Conservation (phyloP, 306 rosid genomes). For the Quercus dentata region DNA sequence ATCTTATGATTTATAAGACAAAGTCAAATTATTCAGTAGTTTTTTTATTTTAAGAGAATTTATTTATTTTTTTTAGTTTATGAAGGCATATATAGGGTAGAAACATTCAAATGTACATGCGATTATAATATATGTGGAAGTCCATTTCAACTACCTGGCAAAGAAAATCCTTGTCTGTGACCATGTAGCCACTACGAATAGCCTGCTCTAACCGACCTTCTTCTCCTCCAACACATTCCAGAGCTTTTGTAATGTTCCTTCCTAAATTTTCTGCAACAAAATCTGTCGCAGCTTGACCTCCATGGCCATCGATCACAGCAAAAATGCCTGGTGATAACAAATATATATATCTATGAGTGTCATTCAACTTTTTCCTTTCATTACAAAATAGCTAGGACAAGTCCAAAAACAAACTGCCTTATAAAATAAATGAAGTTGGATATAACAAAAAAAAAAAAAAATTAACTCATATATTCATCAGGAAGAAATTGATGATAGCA, state of each 20-base stretch:
- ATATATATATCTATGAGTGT: not conserved
- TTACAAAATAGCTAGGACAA: not conserved
- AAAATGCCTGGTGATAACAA: slow-evolving; percentile 31
- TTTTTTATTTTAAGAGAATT: no score
- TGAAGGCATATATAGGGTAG: not conserved
- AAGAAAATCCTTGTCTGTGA: slow-evolving; percentile 37
- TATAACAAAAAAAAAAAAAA: not conserved
- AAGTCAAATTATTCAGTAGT: not conserved
- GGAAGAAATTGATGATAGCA: no score
- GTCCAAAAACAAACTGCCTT: not conserved
- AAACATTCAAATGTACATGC: not conserved
- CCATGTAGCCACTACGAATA: slow-evolving; percentile 30
- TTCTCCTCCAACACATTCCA: slow-evolving; percentile 5
- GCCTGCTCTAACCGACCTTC: slow-evolving; percentile 19
- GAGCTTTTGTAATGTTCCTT: slow-evolving; percentile 31
- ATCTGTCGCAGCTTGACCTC: slow-evolving; percentile 40
- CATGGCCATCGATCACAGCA: slow-evolving; percentile 45
- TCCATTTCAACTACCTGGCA: slow-evolving; percentile 21
- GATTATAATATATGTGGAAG: not conserved
- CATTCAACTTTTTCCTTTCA: not conserved
- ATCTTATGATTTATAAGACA: not conserved
- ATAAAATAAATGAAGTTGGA: not conserved
- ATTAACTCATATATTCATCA: not conserved
- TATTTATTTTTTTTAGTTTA: not conserved
- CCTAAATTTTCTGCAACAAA: slow-evolving; percentile 37